phyloP scores from a whole-genome alignment of 208 protist genomes.

The Trypanosoma conorhini region DNA sequence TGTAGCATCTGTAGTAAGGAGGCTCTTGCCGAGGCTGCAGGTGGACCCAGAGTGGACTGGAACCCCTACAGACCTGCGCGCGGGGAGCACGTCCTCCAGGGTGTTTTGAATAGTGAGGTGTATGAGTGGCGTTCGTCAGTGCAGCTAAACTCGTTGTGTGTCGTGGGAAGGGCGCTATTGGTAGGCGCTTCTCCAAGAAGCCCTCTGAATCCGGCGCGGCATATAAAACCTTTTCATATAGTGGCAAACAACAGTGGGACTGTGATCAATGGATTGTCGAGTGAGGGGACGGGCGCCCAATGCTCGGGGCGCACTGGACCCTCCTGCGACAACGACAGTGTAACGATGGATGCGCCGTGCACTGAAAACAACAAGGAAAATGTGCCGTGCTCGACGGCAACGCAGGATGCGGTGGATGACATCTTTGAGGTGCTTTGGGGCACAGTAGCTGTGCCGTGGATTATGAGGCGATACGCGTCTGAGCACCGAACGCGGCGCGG shows the following conservation, averaged over 20 bases:
- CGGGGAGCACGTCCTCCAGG: slow-evolving; percentile 41
- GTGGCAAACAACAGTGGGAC: neutral
- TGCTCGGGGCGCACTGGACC: neutral
- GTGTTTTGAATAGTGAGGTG: slow-evolving; percentile 76
- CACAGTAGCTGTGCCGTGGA: slow-evolving; percentile 33
- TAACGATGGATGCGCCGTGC: neutral
- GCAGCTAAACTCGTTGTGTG: slow-evolving; percentile 41
- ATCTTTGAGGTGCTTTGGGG: slow-evolving; percentile 29
- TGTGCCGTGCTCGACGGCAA: neutral
- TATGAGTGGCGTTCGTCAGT: slow-evolving; percentile 58
- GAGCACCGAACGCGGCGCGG: neutral
- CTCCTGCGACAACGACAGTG: neutral
- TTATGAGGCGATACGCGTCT: slow-evolving; percentile 13
- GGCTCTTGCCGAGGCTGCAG: slow-evolving; percentile 37
- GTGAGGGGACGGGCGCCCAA: slow-evolving; percentile 9
- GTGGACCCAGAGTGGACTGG: slow-evolving; percentile 47
- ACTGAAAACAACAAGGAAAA: neutral
- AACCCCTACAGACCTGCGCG: slow-evolving; percentile 82
- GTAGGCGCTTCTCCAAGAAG: neutral
- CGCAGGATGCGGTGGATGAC: slow-evolving; percentile 12
- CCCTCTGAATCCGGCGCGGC: neutral
- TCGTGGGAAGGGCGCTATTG: slow-evolving; percentile 33
- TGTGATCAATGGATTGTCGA: slow-evolving; percentile 8
- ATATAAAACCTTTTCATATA: neutral
- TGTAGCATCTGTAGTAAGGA: slow-evolving; percentile 42